Conservation (phyloP, 345 rosid genomes). For the Viola odorata region DNA sequence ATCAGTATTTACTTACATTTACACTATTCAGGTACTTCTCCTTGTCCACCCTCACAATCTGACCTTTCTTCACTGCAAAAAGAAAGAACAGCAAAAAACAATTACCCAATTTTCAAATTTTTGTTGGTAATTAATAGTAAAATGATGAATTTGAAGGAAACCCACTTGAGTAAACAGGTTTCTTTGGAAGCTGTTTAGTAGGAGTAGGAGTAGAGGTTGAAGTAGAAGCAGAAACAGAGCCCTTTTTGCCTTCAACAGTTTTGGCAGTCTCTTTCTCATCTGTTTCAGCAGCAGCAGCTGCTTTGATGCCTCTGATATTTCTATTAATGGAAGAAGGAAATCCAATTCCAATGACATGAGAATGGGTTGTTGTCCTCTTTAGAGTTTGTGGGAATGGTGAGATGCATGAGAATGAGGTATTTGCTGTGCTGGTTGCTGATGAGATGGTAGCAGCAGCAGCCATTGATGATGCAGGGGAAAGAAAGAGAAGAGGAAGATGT, state of each 20-base stretch:
- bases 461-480: background rate
- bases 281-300: constrained; percentile 41
- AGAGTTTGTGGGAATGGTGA: constrained; percentile 23
- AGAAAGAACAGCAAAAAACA: too few relatives aligned
- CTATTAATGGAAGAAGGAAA: too few relatives aligned
- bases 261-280: constrained; percentile 37
- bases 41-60: constrained; percentile 95
- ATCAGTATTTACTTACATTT: constrained; percentile 39
- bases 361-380: constrained; percentile 8
- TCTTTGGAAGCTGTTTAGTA: constrained; percentile 36
- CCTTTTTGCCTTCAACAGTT: constrained; percentile 24
- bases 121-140: too few relatives aligned
- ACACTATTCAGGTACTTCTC: constrained; percentile 86
- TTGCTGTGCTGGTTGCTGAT: constrained; percentile 6
- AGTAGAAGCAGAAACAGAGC: constrained; percentile 30
- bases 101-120: too few relatives aligned
- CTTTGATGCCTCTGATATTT: constrained; percentile 9
- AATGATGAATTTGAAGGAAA: background rate
- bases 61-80: constrained; percentile 99
- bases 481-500: background rate
- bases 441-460: constrained; percentile 48
- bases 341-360: constrained; percentile 8
- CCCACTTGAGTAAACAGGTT: constrained; percentile 87
- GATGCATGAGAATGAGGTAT: constrained; percentile 19
- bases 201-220: constrained; percentile 29